A percentile compares a stretch with the other conserved stretches of the same genome.
Evolutionary conservation across 192 early-diverging fungal species (phyloP).

Genomic region (Coemansia sp.): DNA sequence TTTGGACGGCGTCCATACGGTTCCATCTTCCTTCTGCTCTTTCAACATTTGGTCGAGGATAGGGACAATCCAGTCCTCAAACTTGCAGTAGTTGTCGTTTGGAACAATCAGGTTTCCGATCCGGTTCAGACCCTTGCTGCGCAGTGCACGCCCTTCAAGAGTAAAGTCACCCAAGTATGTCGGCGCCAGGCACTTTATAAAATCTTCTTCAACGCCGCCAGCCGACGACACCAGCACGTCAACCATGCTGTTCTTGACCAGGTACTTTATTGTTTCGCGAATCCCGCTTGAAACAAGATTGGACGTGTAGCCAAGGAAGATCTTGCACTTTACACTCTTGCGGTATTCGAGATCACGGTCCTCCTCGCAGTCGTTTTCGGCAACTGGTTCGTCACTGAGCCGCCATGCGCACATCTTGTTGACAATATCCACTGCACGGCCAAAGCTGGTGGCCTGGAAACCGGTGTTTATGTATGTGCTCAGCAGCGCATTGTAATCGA

Average conservation of each 20-base stretch:
- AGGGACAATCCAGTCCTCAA: conserved; percentile 98
- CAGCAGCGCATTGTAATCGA: conserved; percentile 73
- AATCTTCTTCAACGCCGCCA: conserved; percentile 96
- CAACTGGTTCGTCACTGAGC: conserved; percentile 82
- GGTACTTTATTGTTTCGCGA: conserved; percentile 84
- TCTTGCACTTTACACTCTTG: conserved; percentile 81
- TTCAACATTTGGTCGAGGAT: conserved; percentile 88
- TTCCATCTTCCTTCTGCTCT: conserved; percentile 83
- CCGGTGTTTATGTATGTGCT: conserved; percentile 74
- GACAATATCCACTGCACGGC: conserved; percentile 84
- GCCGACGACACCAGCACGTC: conserved; percentile 89
- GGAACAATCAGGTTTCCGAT: conserved; percentile 97
- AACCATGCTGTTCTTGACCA: conserved; percentile 87
- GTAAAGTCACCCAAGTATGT: conserved; percentile 85
- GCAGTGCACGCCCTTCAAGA: conserved; percentile 72
- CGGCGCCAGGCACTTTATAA: conserved; percentile 92
- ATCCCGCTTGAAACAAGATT: conserved; percentile 95
- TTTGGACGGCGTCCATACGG: conserved; percentile 88
- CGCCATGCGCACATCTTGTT: conserved; percentile 90
- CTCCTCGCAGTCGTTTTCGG: conserved; percentile 50
- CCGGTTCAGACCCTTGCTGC: conserved; percentile 88
- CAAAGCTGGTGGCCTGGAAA: conserved; percentile 90
- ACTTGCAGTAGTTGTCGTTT: conserved; percentile 99
- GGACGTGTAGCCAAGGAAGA: conserved; percentile 97
- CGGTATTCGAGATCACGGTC: conserved; percentile 66